These are phyloP conservation scores for Suillus subluteus DNA, from an alignment of 768 basidiomycete genomes.

Conservation along the genomic window DNA sequence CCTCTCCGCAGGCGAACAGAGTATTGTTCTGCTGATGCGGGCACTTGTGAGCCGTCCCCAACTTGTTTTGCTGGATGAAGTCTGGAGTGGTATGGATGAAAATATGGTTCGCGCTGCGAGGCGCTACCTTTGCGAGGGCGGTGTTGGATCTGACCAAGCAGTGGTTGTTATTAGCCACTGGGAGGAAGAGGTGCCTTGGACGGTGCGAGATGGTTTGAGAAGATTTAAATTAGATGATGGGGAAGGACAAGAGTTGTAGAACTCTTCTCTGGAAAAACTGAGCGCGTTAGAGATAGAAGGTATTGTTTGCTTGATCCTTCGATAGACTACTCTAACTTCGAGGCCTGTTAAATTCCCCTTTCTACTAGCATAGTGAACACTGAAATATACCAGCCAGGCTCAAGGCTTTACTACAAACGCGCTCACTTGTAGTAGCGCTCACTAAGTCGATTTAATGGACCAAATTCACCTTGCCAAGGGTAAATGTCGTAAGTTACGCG, in stretches of 20 bases:
- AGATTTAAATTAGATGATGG: conserved; percentile 41
- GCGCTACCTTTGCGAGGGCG: conserved; percentile 59
- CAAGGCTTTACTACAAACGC: too few relatives aligned
- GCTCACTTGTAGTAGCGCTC: too few relatives aligned
- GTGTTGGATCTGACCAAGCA: conserved; percentile 62
- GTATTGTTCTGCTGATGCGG: conserved; percentile 81
- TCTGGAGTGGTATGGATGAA: conserved; percentile 91
- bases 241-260: conserved; percentile 23
- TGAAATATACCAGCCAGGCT: not conserved
- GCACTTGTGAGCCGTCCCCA: conserved; percentile 77
- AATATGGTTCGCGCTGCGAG: conserved; percentile 69
- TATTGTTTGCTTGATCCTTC: not conserved
- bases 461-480: too few relatives aligned
- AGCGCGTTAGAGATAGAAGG: not conserved
- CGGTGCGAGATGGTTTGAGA: conserved; percentile 52
- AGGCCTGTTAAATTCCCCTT: not conserved
- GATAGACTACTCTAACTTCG: not conserved
- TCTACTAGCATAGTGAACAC: not conserved
- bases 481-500: too few relatives aligned
- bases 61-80: conserved; percentile 88
- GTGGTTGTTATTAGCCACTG: conserved; percentile 90
- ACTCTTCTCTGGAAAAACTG: not conserved
- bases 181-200: conserved; percentile 92
- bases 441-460: too few relatives aligned
- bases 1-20: conserved; percentile 76